Evolutionary conservation across 2,329 filamentous ascomycete genomes (phyloP).

Genomic region (Macrophomina tecta): DNA sequence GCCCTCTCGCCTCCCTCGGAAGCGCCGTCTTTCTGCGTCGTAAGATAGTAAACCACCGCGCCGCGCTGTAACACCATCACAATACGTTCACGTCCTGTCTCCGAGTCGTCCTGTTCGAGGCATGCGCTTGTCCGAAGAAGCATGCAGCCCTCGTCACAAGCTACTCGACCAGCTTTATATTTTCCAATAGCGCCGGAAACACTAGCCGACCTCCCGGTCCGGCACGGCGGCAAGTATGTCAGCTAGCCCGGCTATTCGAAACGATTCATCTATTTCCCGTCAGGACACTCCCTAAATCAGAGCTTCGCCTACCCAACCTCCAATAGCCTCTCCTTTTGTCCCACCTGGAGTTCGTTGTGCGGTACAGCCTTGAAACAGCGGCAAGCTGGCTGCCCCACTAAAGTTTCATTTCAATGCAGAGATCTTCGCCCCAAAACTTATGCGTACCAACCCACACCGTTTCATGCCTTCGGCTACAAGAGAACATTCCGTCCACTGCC

Average conservation of each 20-base stretch:
- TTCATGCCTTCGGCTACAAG: conserved; percentile 9
- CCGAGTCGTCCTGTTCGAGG: background rate
- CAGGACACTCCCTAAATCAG: background rate
- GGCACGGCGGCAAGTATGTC: conserved; percentile 11
- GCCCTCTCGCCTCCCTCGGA: too few relatives aligned
- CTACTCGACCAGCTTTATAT: background rate
- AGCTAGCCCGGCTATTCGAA: conserved; percentile 3
- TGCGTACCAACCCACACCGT: background rate
- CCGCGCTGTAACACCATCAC: background rate
- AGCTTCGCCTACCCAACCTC: conserved; percentile 8
- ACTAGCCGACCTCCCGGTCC: background rate
- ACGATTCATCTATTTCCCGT: conserved; percentile 8
- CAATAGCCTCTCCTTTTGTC: background rate
- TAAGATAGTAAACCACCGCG: too few relatives aligned
- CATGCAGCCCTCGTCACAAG: background rate
- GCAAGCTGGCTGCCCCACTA: conserved; percentile 1
- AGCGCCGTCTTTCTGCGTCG: too few relatives aligned
- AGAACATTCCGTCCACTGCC: background rate
- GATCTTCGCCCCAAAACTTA: conserved; percentile 22
- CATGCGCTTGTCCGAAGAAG: conserved; percentile 7
- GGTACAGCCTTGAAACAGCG: conserved; percentile 19
- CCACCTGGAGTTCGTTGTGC: background rate
- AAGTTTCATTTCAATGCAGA: conserved; percentile 14
- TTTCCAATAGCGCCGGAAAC: conserved; percentile 10
- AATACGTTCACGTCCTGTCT: background rate